These are phyloP conservation scores for Kockiozyma suomiensis DNA, from an alignment of 805 yeast genomes.

Conservation along the genomic window DNA sequence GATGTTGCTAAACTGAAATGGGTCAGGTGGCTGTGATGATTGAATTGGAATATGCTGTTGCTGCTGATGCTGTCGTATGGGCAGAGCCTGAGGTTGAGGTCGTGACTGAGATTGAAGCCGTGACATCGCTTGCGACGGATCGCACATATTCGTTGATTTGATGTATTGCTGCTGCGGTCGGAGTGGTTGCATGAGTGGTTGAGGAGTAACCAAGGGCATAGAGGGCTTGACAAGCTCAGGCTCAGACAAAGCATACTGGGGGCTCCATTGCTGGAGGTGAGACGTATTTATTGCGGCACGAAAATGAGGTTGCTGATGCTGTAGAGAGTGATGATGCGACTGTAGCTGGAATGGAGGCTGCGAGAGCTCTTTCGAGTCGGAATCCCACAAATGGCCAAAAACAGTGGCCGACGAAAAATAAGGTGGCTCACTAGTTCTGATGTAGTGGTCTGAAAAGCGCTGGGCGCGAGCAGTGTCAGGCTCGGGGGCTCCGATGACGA, in stretches of 20 bases:
- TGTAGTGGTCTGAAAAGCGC: conserved; percentile 14
- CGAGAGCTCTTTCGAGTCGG: conserved; percentile 2
- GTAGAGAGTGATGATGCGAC: neutral
- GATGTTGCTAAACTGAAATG: conserved; percentile 3
- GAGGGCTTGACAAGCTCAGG: neutral
- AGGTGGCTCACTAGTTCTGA: conserved; percentile 24
- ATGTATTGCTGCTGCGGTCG: neutral
- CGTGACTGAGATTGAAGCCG: neutral
- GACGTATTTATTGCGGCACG: neutral
- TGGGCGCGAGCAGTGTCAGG: conserved; percentile 17
- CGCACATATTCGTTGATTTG: no score
- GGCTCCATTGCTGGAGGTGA: neutral
- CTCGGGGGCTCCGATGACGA: conserved; percentile 2
- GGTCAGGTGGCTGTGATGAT: neutral
- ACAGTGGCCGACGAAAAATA: conserved; percentile 18
- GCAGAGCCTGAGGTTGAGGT: neutral
- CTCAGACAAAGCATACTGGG: neutral
- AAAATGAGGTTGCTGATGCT: neutral
- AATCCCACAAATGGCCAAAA: conserved; percentile 13
- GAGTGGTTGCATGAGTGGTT: neutral
- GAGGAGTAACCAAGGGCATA: neutral
- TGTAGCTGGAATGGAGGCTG: neutral
- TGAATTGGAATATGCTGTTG: conserved; percentile 1
- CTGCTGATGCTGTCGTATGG: conserved; percentile 7
- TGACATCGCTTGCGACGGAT: neutral